phyloP scores from a whole-genome alignment of 192 early-diverging fungal species.

The Helicostylum pulchrum region DNA sequence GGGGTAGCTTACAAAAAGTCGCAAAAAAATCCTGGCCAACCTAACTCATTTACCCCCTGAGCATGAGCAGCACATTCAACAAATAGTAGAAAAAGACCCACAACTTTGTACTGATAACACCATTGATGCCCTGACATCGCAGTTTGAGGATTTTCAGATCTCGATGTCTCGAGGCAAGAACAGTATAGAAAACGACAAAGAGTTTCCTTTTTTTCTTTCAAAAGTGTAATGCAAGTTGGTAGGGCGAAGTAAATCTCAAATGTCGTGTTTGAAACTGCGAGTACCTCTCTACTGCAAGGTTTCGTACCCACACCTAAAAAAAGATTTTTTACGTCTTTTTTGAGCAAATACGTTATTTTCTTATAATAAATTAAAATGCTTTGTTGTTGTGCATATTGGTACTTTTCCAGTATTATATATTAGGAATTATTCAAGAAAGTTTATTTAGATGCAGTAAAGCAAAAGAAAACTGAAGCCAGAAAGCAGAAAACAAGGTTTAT shows the following conservation, averaged over 20 bases:
- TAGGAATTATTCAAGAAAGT: not conserved
- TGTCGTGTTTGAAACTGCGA: slow-evolving; percentile 1
- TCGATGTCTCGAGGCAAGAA: slow-evolving; percentile 1
- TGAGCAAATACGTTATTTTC: slow-evolving; percentile 2
- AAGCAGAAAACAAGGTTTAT: slow-evolving; percentile 2
- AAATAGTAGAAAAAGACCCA: not conserved
- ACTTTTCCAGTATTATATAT: slow-evolving; percentile 2
- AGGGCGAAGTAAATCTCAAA: slow-evolving; percentile 2
- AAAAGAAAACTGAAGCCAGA: slow-evolving; percentile 4
- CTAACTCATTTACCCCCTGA: too few species aligned
- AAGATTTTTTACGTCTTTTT: slow-evolving; percentile 3
- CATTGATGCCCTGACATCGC: not conserved
- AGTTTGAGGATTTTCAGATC: not conserved
- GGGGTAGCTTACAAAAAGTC: too few species aligned
- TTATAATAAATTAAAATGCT: slow-evolving; percentile 3
- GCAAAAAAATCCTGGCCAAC: too few species aligned
- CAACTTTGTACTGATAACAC: slow-evolving; percentile 1
- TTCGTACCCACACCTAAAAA: slow-evolving; percentile 4
- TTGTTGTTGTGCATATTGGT: slow-evolving; percentile 1
- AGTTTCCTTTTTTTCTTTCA: too few species aligned
- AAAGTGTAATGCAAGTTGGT: too few species aligned
- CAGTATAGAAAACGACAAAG: slow-evolving; percentile 1
- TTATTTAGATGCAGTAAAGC: slow-evolving; percentile 4
- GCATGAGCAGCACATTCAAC: too few species aligned
- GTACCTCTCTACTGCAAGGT: slow-evolving; percentile 1